Conservation (phyloP, 176 grass and related monocot species). For the Stipa capillata region DNA sequence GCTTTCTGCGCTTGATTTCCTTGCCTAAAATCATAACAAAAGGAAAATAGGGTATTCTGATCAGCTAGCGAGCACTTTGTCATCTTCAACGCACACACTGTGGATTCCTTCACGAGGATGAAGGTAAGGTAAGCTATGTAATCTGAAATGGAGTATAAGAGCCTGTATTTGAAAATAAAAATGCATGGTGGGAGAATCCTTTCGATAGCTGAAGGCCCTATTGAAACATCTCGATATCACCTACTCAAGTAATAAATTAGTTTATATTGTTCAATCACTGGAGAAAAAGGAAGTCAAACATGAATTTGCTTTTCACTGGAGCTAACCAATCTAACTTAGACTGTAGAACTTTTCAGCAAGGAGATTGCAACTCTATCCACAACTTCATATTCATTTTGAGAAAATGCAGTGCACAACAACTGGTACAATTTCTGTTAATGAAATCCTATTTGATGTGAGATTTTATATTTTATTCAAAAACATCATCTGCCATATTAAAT, state of each 20-base stretch:
- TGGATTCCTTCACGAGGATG: too few species aligned
- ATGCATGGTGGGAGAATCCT: not conserved
- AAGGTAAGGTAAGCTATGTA: not conserved
- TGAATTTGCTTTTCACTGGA: not conserved
- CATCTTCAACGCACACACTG: not conserved
- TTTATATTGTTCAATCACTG: not conserved
- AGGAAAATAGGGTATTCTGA: not conserved
- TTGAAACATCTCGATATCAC: not conserved
- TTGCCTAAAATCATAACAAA: conserved; percentile 42
- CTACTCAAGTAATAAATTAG: not conserved
- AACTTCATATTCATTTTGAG: not conserved
- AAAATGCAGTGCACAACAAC: not conserved
- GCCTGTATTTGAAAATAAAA: not conserved
- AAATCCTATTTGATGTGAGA: not conserved
- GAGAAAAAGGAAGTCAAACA: not conserved
- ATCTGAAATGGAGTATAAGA: conserved; percentile 5
- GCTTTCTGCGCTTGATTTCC: conserved; percentile 87
- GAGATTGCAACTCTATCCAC: not conserved
- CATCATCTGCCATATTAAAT: not conserved
- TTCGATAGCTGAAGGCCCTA: too few species aligned
- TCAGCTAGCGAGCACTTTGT: conserved; percentile 1
- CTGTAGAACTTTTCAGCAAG: not conserved
- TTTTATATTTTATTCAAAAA: not conserved
- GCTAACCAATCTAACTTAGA: not conserved
- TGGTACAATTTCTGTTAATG: not conserved